Percentiles rank a stretch among this genome's conserved stretches.
These are phyloP conservation scores for Mortierella sp. DNA, from an alignment of 371 early-diverging fungal genomes.

Conservation along the genomic window DNA sequence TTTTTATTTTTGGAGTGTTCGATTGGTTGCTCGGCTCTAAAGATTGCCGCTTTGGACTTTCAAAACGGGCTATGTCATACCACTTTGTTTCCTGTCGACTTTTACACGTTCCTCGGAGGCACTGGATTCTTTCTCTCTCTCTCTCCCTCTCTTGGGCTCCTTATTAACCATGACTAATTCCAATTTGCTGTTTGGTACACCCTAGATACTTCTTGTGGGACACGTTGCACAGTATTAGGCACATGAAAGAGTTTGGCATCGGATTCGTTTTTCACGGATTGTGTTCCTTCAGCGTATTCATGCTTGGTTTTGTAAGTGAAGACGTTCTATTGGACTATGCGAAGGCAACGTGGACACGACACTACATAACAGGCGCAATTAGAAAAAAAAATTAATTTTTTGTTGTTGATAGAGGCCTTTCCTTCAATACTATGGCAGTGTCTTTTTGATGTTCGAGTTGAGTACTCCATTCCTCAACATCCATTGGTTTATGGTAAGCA, in stretches of 20 bases:
- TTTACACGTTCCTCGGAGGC: neutral
- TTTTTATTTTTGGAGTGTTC: neutral
- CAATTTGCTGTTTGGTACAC: neutral
- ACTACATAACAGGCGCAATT: too few relatives aligned
- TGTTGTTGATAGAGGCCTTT: constrained; percentile 71
- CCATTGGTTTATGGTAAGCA: constrained; percentile 81
- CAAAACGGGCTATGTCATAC: neutral
- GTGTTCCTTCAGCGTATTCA: constrained; percentile 81
- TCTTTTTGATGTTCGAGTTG: constrained; percentile 91
- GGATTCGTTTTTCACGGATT: constrained; percentile 91
- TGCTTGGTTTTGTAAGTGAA: constrained; percentile 78
- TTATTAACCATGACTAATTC: neutral
- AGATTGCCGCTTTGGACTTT: neutral
- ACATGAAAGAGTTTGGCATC: constrained; percentile 77
- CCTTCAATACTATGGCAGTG: constrained; percentile 87
- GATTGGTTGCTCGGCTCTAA: neutral
- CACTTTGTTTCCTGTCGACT: neutral
- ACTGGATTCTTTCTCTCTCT: neutral
- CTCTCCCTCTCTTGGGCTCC: neutral
- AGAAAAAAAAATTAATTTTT: neutral
- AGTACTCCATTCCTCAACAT: constrained; percentile 93
- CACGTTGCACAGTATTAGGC: constrained; percentile 75
- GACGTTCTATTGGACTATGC: neutral
- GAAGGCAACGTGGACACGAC: too few relatives aligned
- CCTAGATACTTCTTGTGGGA: constrained; percentile 95